Base-by-base conservation (phyloP, 2,329 filamentous ascomycete genomes). In the Aspergillus phoenicis region DNA sequence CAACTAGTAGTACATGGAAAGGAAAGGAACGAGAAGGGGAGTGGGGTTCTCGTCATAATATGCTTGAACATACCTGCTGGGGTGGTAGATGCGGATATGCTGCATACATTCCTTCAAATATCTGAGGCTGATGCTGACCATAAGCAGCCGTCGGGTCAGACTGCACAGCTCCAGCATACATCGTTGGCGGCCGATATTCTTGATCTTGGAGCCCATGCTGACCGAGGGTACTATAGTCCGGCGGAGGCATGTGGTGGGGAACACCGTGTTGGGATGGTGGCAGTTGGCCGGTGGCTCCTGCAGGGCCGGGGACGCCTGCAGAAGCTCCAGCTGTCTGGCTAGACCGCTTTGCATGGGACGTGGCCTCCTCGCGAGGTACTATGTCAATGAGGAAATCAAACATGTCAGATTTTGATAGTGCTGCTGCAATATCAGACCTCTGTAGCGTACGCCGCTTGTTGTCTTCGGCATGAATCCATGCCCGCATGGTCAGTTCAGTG, bases 311-410 rank as follows among this genome's bases (percentile, higher is more conserved):
- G 68, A 79, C 76, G 38, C 83, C 76, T 64, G 87, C 83, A 7
- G 84, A 81, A 47, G 83, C 81, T 47, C 73, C 76, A 33, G 71
- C 75, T 48, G 77, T 72, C 66, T 81, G 80, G 52, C 79, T 83
- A 6, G 88, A 83, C 66, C 93, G 85, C 81, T 97, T 97, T 43
- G 93, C 87, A 74, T 93, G 92, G 22, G 90, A 88, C 8, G 91
- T 85, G 38, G 94, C 93, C 77, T 99, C 95, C 77, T 99, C 95
- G 56, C 95, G 89, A 3, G 95, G 95, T 5, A 99, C 95, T 64
- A 99, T 99, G 74, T 99, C 95, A 75, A 99, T 99, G 62, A 99
- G 84, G 80, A 99, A 99, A 80, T 99, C 95, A 77, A 99, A 99
- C 95, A 99, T 99, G 81, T 99, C 95, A 22, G 93, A 97, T 80